phyloP scores from a whole-genome alignment of 768 basidiomycete species.

The Panaeolus papilionaceus region DNA sequence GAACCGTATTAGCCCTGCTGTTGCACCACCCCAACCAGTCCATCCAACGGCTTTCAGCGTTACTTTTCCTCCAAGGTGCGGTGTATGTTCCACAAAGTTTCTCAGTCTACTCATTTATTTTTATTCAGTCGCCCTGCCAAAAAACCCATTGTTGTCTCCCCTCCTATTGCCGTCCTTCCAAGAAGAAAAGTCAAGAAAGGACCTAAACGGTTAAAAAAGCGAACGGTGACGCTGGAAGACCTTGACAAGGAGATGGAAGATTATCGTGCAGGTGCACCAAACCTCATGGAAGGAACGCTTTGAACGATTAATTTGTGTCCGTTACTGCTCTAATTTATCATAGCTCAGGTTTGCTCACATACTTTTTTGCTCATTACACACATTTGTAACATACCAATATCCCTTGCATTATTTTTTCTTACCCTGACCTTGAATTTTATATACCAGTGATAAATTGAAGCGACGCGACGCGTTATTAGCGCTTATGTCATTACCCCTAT shows the following conservation, averaged over 20 bases:
- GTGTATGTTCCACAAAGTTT: background rate
- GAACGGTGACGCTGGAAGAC: constrained; percentile 53
- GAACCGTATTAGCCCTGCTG: constrained; percentile 33
- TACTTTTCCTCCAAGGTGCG: background rate
- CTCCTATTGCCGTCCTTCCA: background rate
- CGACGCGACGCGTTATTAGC: background rate
- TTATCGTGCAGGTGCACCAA: constrained; percentile 58
- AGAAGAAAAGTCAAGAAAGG: constrained; percentile 60
- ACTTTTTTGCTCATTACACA: constrained; percentile 11
- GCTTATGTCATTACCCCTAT: constrained; percentile 12
- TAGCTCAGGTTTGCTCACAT: background rate
- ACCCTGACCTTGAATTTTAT: background rate
- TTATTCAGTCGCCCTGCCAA: constrained; percentile 7
- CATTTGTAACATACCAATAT: constrained; percentile 17
- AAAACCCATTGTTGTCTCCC: background rate
- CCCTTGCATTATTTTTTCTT: background rate
- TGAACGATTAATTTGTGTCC: background rate
- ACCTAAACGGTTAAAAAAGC: constrained; percentile 73
- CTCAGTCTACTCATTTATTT: background rate
- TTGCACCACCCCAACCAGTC: constrained; percentile 14
- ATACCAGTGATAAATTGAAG: background rate
- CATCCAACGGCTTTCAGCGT: background rate
- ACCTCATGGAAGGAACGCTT: background rate
- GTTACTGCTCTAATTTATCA: constrained; percentile 9
- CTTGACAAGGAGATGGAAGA: constrained; percentile 86